phyloP scores from a whole-genome alignment of 495 filamentous ascomycete genomes.

The Polyplosphaeria fusca region DNA sequence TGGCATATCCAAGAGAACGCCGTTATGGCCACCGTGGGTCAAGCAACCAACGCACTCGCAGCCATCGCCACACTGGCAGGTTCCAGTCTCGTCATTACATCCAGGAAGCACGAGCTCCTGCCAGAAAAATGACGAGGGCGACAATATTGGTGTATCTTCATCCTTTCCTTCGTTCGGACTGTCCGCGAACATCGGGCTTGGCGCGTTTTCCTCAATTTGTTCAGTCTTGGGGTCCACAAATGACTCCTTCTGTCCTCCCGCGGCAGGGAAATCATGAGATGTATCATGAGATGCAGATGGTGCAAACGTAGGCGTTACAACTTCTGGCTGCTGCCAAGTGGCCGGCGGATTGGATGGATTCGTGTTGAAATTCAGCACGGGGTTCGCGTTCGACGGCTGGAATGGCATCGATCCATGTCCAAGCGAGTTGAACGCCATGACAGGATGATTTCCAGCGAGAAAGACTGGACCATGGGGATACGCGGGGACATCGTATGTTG shows the following conservation, averaged over 20 bases:
- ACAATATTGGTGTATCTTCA: conserved; percentile 27
- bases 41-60: conserved; percentile 35
- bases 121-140: conserved; percentile 31
- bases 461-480: conserved; percentile 24
- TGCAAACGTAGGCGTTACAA: too few relatives aligned
- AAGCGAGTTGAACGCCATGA: not conserved
- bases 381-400: not conserved
- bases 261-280: not conserved
- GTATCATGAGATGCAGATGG: too few relatives aligned
- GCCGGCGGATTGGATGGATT: not conserved
- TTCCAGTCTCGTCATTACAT: conserved; percentile 32
- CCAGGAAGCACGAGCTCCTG: conserved; percentile 28
- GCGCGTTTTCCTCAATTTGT: not conserved
- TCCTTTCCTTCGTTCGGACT: conserved; percentile 26
- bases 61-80: conserved; percentile 35
- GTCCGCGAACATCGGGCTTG: conserved; percentile 12
- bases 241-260: not conserved
- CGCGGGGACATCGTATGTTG: conserved; percentile 22
- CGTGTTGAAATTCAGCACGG: conserved; percentile 4
- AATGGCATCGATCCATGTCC: not conserved
- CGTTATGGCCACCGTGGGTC: conserved; percentile 35
- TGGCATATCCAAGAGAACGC: conserved; percentile 15
- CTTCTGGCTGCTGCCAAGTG: not conserved
- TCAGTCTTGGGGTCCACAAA: not conserved
- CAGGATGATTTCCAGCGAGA: not conserved